Evolutionary conservation across 1,284 basidiomycete genomes (phyloP).

Genomic region (Cutaneotrichosporon cavernicola): DNA sequence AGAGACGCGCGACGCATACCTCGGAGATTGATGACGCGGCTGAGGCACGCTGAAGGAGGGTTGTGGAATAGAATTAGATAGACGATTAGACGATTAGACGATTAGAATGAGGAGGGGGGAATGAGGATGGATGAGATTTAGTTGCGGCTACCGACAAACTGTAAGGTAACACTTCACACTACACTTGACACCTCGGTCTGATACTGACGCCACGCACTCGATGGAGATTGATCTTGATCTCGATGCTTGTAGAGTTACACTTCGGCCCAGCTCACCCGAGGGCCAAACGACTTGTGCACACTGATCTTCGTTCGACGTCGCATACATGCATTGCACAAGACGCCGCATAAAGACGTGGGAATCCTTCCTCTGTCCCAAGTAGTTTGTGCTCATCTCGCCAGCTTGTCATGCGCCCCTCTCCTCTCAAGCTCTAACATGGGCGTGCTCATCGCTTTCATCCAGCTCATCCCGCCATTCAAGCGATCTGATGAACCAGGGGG

Average conservation of each 20-base stretch:
- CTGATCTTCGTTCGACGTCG: background rate
- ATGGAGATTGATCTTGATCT: too few relatives aligned
- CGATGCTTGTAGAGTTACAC: background rate
- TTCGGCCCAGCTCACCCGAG: background rate
- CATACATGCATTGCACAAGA: background rate
- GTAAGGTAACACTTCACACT: too few relatives aligned
- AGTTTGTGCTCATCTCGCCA: constrained; percentile 7
- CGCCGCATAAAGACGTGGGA: background rate
- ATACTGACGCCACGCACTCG: too few relatives aligned
- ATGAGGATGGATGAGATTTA: too few relatives aligned
- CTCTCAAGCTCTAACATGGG: background rate
- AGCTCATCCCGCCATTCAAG: background rate
- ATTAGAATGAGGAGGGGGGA: too few relatives aligned
- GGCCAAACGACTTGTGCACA: background rate
- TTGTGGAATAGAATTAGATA: too few relatives aligned
- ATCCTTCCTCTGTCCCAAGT: background rate
- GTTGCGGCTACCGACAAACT: too few relatives aligned
- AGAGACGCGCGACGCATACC: too few relatives aligned
- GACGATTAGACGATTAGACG: too few relatives aligned
- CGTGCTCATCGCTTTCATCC: background rate
- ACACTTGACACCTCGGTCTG: too few relatives aligned
- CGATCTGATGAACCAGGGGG: constrained; percentile 10
- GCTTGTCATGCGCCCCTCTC: constrained; percentile 11
- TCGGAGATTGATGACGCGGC: too few relatives aligned
- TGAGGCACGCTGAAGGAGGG: too few relatives aligned